These are phyloP conservation scores for Dendrobium catenatum DNA, from an alignment of 106 monocot genomes.

Conservation along the genomic window DNA sequence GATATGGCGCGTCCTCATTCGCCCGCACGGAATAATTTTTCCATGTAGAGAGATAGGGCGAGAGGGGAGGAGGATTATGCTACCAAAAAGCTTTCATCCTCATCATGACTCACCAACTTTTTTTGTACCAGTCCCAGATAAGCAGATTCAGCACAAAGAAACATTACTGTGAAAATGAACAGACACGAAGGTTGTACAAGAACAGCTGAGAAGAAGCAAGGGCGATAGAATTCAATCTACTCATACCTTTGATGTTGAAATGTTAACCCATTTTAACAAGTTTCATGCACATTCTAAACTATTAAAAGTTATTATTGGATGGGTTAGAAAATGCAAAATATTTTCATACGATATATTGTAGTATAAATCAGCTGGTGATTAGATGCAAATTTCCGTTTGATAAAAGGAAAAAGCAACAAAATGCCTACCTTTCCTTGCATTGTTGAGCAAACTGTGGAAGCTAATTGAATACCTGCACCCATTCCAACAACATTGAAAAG, in stretches of 20 bases:
- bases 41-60: too few relatives aligned
- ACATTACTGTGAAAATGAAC: neutral
- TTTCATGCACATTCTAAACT: neutral
- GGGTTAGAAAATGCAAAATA: neutral
- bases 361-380: neutral
- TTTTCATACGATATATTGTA: neutral
- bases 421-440: slow-evolving; percentile 85
- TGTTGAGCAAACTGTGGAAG: slow-evolving; percentile 88
- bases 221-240: neutral
- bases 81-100: too few relatives aligned
- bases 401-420: neutral
- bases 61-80: too few relatives aligned
- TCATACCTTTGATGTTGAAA: neutral
- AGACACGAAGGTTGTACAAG: neutral
- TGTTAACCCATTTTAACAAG: neutral
- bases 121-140: neutral
- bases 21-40: too few relatives aligned
- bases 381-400: neutral
- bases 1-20: too few relatives aligned
- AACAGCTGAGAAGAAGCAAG: neutral
- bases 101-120: too few relatives aligned
- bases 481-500: slow-evolving; percentile 84
- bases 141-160: neutral
- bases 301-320: neutral
- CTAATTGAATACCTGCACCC: slow-evolving; percentile 83